A percentile compares a stretch with the other conserved stretches of the same genome.
These are phyloP conservation scores for Phoenix dactylifera DNA, from an alignment of 176 grass and related monocot genomes.

Conservation along the genomic window DNA sequence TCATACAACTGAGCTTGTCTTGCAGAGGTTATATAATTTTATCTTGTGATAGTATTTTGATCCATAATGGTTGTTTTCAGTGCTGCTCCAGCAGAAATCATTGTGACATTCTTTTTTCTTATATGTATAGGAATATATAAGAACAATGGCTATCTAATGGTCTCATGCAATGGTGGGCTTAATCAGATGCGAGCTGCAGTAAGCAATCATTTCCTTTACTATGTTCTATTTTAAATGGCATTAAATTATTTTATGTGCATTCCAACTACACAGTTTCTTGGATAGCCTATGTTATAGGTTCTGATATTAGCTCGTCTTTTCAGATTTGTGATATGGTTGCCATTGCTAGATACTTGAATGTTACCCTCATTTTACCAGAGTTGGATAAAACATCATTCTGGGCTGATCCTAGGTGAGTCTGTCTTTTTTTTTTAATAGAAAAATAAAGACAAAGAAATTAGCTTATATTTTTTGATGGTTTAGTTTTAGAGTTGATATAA, in stretches of 20 bases:
- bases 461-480: too few relatives aligned
- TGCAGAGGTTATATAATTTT: too few relatives aligned
- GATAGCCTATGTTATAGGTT: neutral
- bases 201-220: constrained; percentile 1
- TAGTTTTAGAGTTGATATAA: neutral
- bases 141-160: constrained; percentile 94
- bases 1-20: too few relatives aligned
- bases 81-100: neutral
- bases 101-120: constrained; percentile 1
- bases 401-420: constrained; percentile 70
- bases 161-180: constrained; percentile 93
- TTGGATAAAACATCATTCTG: constrained; percentile 93
- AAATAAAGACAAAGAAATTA: too few relatives aligned
- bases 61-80: neutral
- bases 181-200: constrained; percentile 97
- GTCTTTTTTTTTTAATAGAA: neutral
- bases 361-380: constrained; percentile 85
- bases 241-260: too few relatives aligned
- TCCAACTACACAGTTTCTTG: too few relatives aligned
- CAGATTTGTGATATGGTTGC: constrained; percentile 99
- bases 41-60: too few relatives aligned
- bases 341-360: constrained; percentile 82
- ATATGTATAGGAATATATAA: constrained; percentile 63
- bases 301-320: constrained; percentile 2
- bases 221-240: too few relatives aligned